These are phyloP conservation scores for Colletotrichum nymphaeae DNA, from an alignment of 2,329 filamentous ascomycete species.

Conservation along the genomic window DNA sequence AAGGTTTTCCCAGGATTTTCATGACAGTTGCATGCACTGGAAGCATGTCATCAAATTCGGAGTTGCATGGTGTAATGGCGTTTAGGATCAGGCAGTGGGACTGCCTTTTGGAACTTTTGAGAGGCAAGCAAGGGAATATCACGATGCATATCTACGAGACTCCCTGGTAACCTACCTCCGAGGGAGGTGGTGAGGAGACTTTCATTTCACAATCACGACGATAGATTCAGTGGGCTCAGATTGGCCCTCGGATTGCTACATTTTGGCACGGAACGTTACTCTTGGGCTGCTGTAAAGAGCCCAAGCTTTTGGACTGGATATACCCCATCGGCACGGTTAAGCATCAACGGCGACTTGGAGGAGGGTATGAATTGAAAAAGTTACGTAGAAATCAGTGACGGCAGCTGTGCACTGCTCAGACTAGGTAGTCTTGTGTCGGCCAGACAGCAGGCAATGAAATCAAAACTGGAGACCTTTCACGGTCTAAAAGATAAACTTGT, in stretches of 20 bases:
- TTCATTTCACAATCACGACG: conserved; percentile 19
- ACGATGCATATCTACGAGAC: conserved; percentile 25
- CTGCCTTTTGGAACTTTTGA: conserved; percentile 17
- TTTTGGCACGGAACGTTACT: conserved; percentile 17
- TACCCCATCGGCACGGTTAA: conserved; percentile 24
- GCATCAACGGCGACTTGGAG: conserved; percentile 25
- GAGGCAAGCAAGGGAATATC: not conserved
- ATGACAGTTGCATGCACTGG: conserved; percentile 16
- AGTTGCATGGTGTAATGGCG: conserved; percentile 29
- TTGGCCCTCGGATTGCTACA: conserved; percentile 1
- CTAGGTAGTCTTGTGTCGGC: not conserved
- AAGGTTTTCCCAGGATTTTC: conserved; percentile 56
- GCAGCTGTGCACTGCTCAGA: not conserved
- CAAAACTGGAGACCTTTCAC: not conserved
- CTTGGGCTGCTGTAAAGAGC: not conserved
- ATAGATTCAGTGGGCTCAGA: conserved; percentile 13
- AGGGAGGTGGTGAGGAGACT: conserved; percentile 3
- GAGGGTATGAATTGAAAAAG: conserved; percentile 20
- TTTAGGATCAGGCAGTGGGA: conserved; percentile 25
- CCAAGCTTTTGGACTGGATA: conserved; percentile 30
- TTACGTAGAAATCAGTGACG: not conserved
- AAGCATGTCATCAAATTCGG: conserved; percentile 18
- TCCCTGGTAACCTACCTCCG: not conserved
- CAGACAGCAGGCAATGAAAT: not conserved
- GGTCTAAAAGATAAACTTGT: not conserved